Base-by-base conservation (phyloP, 2,329 filamentous ascomycete genomes). In the Diaporthe sp. region DNA sequence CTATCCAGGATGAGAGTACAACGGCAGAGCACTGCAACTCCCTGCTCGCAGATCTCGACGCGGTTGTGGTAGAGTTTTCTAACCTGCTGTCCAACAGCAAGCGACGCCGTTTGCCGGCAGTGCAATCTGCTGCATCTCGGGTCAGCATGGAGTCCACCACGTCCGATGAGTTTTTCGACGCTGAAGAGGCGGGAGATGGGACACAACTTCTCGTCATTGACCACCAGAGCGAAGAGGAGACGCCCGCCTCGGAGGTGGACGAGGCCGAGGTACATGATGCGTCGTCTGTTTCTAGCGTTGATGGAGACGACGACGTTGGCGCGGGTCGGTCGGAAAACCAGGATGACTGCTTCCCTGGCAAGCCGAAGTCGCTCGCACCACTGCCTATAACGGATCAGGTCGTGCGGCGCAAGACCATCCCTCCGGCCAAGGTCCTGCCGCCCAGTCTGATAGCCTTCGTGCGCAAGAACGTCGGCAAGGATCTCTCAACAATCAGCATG, bases 391-490 rank as follows among this genome's bases (percentile, higher is more conserved):
- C 89, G 7, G 87, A 91, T 40, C 79, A 84, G 0, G 88, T 97
- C 3, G 84, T 88, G 52, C 91, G 97, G 45, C 91, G 97, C 74
- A 87, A 85, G 9, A 92, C 91, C 0, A 91, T 99, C 22, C 89
- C 92, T 4, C 87, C 93, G 2, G 92, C 96, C 9, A 95, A 92
- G 38, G 92, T 95, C 19, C 87, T 92, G 74, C 97, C 97, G 0
- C 97, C 97, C 0, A 98, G 95, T 82, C 87, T 99, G 71, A 98
- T 99, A 78, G 94, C 95, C 0, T 98, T 98, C 82, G 89, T 98
- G 42, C 92, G 97, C 78, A 99, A 98, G 84, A 99, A 99, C 79
- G 97, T 98, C 13, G 97, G 97, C 81, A 99, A 99, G 83, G 97
- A 99, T 83, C 87, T 99, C 66, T 98, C 95, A 75, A 97, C 95